Evolutionary conservation across 192 early-diverging fungal species (phyloP).

Genomic region (Lobosporangium transversale): DNA sequence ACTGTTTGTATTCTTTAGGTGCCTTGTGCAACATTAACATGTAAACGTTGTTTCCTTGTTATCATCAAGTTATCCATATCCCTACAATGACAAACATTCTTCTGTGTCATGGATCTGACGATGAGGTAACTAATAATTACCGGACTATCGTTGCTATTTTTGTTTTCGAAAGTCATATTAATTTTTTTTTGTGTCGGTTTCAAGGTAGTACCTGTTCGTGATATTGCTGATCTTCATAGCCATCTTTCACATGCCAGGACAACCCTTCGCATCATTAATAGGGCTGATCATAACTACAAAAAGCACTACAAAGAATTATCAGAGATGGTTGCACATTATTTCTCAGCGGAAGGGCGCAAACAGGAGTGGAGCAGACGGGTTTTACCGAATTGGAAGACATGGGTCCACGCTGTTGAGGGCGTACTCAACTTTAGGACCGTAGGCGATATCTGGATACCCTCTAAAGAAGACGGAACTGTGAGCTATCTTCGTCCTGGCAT

Average conservation of each 20-base stretch:
- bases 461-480: conserved; percentile 43
- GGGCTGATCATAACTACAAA: conserved; percentile 59
- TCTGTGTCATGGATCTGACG: conserved; percentile 61
- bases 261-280: conserved; percentile 53
- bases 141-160: not conserved
- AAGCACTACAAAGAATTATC: conserved; percentile 49
- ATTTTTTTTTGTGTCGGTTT: not conserved
- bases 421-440: conserved; percentile 68
- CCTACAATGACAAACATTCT: conserved; percentile 60
- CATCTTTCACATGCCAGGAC: conserved; percentile 49
- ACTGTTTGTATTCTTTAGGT: not conserved
- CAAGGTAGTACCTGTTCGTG: conserved; percentile 58
- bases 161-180: not conserved
- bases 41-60: not conserved
- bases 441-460: conserved; percentile 61
- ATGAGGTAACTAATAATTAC: conserved; percentile 47
- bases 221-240: conserved; percentile 54
- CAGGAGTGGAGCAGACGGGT: conserved; percentile 28
- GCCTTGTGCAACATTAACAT: not conserved
- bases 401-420: conserved; percentile 59
- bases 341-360: conserved; percentile 44
- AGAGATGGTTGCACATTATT: conserved; percentile 45
- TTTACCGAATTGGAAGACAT: conserved; percentile 43
- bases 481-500: conserved; percentile 59
- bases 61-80: conserved; percentile 50